Evolutionary conservation across 2,329 filamentous ascomycete genomes (phyloP).

Genomic region (Fusarium zealandicum): DNA sequence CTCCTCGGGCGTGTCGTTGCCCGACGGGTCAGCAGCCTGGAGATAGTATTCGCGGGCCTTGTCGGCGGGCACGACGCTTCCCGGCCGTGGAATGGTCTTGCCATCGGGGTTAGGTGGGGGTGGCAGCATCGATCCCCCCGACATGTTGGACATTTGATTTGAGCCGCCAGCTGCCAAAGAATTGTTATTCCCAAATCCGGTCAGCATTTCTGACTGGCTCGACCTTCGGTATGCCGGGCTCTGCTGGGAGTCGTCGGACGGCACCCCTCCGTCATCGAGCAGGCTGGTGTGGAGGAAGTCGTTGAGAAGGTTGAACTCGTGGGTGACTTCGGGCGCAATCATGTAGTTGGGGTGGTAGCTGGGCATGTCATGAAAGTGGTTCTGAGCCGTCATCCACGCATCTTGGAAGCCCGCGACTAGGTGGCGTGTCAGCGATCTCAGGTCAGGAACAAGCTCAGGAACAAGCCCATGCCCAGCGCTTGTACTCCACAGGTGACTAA

Average conservation of each 20-base stretch:
- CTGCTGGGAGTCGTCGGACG: conserved; percentile 68
- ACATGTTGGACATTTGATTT: conserved; percentile 35
- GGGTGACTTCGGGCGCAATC: conserved; percentile 90
- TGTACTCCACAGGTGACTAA: conserved; percentile 37
- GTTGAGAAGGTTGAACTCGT: conserved; percentile 96
- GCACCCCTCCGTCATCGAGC: conserved; percentile 80
- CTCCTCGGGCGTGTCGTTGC: conserved; percentile 84
- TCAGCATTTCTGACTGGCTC: conserved; percentile 56
- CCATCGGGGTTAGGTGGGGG: conserved; percentile 54
- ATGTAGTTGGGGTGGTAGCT: conserved; percentile 93
- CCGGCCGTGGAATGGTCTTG: conserved; percentile 66
- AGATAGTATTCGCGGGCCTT: conserved; percentile 92
- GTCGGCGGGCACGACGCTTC: conserved; percentile 69
- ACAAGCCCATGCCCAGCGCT: conserved; percentile 33
- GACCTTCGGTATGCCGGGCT: conserved; percentile 52
- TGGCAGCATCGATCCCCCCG: conserved; percentile 55
- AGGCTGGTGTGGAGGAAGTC: conserved; percentile 94
- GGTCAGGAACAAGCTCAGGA: conserved; percentile 31
- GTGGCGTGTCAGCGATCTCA: conserved; percentile 40
- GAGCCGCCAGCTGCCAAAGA: conserved; percentile 35
- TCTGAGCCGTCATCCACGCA: conserved; percentile 81
- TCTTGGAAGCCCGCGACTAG: conserved; percentile 81
- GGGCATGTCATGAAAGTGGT: conserved; percentile 86
- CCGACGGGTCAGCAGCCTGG: conserved; percentile 92
- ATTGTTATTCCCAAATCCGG: conserved; percentile 56